Percentiles rank a stretch among this genome's conserved stretches.
Evolutionary conservation across 805 yeast genomes (phyloP).

Genomic region (Candida michaelii): DNA sequence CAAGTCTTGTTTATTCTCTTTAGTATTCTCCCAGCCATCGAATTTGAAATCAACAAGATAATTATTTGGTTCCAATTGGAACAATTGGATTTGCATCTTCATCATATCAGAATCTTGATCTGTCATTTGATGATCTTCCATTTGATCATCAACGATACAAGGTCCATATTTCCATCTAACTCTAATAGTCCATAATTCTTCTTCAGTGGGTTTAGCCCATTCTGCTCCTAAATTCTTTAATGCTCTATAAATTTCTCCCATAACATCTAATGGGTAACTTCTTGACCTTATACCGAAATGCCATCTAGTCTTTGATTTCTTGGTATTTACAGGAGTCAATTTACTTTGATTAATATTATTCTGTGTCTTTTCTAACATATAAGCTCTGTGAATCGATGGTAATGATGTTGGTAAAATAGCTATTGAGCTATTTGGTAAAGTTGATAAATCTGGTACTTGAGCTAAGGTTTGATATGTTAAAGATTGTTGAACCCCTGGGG

Average conservation of each 20-base stretch:
- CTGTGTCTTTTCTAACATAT: constrained; percentile 60
- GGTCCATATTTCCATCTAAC: constrained; percentile 87
- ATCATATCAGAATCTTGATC: constrained; percentile 59
- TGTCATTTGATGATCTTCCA: constrained; percentile 13
- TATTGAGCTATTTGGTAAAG: constrained; percentile 73
- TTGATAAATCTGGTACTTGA: constrained; percentile 46
- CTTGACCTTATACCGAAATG: constrained; percentile 97
- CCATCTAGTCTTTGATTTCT: constrained; percentile 94
- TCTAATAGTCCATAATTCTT: constrained; percentile 92
- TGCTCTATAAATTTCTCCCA: constrained; percentile 97
- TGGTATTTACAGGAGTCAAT: constrained; percentile 58
- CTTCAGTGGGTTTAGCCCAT: constrained; percentile 94
- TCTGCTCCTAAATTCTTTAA: constrained; percentile 92
- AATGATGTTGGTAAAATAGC: constrained; percentile 91
- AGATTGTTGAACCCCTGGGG: constrained; percentile 46
- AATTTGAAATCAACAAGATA: constrained; percentile 95
- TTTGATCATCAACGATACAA: constrained; percentile 8
- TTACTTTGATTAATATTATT: constrained; percentile 19
- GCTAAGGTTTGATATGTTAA: constrained; percentile 48
- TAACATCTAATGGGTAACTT: constrained; percentile 94
- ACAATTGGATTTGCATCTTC: constrained; percentile 96
- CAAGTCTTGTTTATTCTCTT: constrained; percentile 30
- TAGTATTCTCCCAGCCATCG: constrained; percentile 83
- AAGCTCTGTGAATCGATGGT: constrained; percentile 92
- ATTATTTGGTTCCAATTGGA: constrained; percentile 93